These are phyloP conservation scores for Globomyces pollinis-pini DNA, from an alignment of 192 early-diverging fungal genomes.

Conservation along the genomic window DNA sequence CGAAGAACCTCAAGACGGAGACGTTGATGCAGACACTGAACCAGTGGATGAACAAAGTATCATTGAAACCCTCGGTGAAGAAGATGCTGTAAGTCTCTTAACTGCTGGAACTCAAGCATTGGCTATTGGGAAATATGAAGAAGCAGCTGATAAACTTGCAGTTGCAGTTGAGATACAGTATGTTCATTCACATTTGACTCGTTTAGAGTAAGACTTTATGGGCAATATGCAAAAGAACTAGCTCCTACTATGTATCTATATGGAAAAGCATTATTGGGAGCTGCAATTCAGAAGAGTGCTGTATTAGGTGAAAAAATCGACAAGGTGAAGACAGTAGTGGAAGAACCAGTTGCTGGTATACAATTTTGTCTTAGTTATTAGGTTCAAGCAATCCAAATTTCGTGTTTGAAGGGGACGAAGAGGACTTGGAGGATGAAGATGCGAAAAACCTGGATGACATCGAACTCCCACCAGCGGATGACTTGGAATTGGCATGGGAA, in stretches of 20 bases:
- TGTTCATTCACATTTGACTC: background rate
- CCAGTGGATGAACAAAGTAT: background rate
- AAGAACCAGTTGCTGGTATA: slow-evolving; percentile 40
- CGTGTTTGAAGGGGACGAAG: slow-evolving; percentile 24
- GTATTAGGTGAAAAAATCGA: slow-evolving; percentile 11
- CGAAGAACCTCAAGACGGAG: background rate
- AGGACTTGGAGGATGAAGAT: slow-evolving; percentile 37
- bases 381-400: slow-evolving; percentile 10
- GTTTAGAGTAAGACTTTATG: slow-evolving; percentile 1
- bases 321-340: slow-evolving; percentile 42
- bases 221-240: slow-evolving; percentile 2
- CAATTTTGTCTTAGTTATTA: slow-evolving; percentile 24
- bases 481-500: slow-evolving; percentile 76
- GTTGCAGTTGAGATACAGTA: slow-evolving; percentile 7
- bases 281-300: slow-evolving; percentile 5
- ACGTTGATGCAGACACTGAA: background rate
- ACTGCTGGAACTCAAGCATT: slow-evolving; percentile 3
- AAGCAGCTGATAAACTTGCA: slow-evolving; percentile 10
- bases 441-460: slow-evolving; percentile 14
- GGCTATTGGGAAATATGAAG: slow-evolving; percentile 2
- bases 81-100: background rate
- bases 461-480: slow-evolving; percentile 13
- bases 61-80: background rate
- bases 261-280: slow-evolving; percentile 10
- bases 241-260: slow-evolving; percentile 9